A percentile compares a stretch with the other conserved stretches of the same genome.
Evolutionary conservation across 1,284 basidiomycete species (phyloP).

Genomic region (Ceratobasidium papillatum): DNA sequence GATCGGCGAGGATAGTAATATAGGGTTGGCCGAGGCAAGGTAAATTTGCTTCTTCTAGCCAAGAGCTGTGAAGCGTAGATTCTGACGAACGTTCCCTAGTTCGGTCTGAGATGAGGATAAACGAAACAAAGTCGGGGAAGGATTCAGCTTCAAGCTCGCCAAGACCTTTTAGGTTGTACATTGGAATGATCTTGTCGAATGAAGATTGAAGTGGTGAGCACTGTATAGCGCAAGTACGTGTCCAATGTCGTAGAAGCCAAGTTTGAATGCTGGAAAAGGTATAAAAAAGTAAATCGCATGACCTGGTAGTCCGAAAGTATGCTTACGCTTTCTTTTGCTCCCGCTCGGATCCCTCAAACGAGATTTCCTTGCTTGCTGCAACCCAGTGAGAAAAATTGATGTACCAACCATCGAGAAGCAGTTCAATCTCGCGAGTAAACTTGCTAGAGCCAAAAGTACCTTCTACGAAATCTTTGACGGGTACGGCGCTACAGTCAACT

Average conservation of each 20-base stretch:
- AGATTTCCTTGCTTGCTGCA: neutral
- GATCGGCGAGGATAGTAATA: neutral
- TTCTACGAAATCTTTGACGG: neutral
- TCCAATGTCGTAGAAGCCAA: neutral
- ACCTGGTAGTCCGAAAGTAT: too few species aligned
- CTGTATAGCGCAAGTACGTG: neutral
- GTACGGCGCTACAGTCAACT: neutral
- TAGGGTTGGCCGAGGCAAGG: neutral
- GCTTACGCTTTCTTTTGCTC: too few species aligned
- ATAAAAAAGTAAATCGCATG: too few species aligned
- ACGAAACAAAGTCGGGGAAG: neutral
- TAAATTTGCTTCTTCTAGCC: neutral
- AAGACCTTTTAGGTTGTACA: neutral
- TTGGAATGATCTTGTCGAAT: conserved; percentile 19
- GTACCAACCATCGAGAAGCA: neutral
- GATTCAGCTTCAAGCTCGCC: neutral
- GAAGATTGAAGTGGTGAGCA: neutral
- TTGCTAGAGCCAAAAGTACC: neutral
- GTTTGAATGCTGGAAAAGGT: neutral
- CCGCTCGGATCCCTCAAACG: neutral
- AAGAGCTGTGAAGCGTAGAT: neutral
- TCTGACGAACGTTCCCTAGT: neutral
- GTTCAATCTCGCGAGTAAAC: neutral
- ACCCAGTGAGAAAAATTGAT: conserved; percentile 12
- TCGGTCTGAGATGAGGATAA: neutral